phyloP scores from a whole-genome alignment of 202 grass and related monocot genomes.

The Sporobolus alterniflorus region DNA sequence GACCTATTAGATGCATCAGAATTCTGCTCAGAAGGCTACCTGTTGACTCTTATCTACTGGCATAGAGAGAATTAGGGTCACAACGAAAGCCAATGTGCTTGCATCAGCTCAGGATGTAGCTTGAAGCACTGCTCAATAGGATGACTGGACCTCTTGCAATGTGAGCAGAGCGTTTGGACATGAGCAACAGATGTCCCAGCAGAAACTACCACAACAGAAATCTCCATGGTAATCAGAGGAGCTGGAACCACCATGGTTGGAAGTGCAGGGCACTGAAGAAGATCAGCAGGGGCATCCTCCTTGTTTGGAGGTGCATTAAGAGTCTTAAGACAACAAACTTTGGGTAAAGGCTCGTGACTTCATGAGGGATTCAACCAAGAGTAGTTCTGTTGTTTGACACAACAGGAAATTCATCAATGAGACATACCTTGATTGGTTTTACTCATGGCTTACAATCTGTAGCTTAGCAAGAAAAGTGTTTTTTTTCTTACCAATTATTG shows the following conservation, averaged over 20 bases:
- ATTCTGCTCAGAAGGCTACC: background rate
- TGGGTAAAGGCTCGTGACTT: background rate
- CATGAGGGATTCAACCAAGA: constrained; percentile 1
- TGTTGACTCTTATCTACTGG: background rate
- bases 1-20: background rate
- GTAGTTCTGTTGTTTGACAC: background rate
- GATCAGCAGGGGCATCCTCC: background rate
- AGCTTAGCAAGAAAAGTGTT: background rate
- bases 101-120: background rate
- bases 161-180: background rate
- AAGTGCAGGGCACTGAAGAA: background rate
- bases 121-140: background rate
- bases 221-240: background rate
- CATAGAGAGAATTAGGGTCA: background rate
- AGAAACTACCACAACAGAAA: background rate
- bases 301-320: background rate
- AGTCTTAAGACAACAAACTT: no score
- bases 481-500: background rate
- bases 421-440: background rate
- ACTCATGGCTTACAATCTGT: background rate
- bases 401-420: background rate
- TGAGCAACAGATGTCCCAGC: background rate
- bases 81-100: background rate
- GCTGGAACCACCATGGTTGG: background rate
- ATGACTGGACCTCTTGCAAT: background rate